phyloP scores from a whole-genome alignment of 371 early-diverging fungal genomes.

The Nematocida major region DNA sequence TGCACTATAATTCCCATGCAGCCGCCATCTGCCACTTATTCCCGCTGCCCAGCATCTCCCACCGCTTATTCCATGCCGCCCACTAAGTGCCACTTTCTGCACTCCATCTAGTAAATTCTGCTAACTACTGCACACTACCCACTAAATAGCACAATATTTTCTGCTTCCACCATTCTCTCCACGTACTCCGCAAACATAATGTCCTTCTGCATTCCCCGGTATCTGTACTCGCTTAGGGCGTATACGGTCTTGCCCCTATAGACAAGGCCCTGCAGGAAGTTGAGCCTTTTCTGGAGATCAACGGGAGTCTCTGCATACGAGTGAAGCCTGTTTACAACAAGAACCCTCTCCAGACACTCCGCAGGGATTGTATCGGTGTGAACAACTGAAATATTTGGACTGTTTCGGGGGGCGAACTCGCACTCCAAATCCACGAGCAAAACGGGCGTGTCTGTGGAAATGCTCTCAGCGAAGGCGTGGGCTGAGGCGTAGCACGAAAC shows the following conservation, averaged over 20 bases:
- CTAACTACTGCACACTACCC: no score
- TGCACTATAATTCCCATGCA: no score
- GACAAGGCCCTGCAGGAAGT: neutral
- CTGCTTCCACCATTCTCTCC: neutral
- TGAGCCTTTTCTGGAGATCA: slow-evolving; percentile 25
- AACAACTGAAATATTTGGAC: neutral
- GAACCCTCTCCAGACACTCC: neutral
- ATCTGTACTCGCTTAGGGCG: neutral
- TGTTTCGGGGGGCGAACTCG: neutral
- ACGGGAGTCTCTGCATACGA: neutral
- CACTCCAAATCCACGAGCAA: slow-evolving; percentile 42
- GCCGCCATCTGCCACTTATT: no score
- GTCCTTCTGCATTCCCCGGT: neutral
- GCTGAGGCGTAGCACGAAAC: neutral
- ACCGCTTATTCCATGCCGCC: no score
- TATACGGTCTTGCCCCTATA: slow-evolving; percentile 8
- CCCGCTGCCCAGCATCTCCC: no score
- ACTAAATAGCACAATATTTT: no score
- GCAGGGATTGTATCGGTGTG: neutral
- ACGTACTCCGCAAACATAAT: neutral
- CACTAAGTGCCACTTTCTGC: no score
- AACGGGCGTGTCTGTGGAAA: neutral
- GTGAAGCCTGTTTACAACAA: slow-evolving; percentile 23
- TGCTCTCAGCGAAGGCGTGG: neutral
- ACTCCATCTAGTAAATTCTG: no score